Base-by-base conservation (phyloP, 345 rosid species). In the Heritiera littoralis region DNA sequence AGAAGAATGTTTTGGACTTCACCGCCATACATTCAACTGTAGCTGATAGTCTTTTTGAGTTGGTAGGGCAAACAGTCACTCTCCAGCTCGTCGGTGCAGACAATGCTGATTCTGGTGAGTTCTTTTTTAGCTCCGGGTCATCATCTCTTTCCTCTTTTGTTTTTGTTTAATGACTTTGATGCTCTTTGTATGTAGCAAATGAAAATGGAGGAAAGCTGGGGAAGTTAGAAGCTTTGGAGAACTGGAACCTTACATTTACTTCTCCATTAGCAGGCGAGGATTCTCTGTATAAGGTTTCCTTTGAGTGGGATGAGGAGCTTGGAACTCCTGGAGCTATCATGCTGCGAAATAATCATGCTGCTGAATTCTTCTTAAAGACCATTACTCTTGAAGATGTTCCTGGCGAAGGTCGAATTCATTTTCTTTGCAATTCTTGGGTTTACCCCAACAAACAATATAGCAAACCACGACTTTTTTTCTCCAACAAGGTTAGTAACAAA, bases 1-100 rank as follows among this genome's bases (percentile, higher is more conserved):
- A 89, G 86, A 92, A 94, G 81, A 91, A 91, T 78, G 93, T 90
- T 60, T 82, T 94, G 81, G 97, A 88, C 79, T 88, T 93, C 86
- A 94, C 83, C 66, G 97, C 92, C 82, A 84, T 91, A 69, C 28
- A 79, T 13, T 91, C 90, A 43, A 84, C 92, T 20, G 3, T 89
- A 43, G 86, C 89, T 18, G 98, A 92, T 75, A 77, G 89, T 17
- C n/a, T 91, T 54, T 84, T 84, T 38, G 97, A 94, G 77, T 67
- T 92, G 76, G 17, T 89, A 13, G 94, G 97, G 45, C 80, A 80
- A 66, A 54, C 82, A 73, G 89, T 94, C 52, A 86, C 91, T 75
- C 82, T 94, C 74, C 97, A 87, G 52, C 96, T 94, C 78, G 80
- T 94, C 9, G 89, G 98, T 84, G 80, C 98, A 38, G 89, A 81